Evolutionary conservation across 805 yeast genomes (phyloP).

Genomic region (Wickerhamomyces canadensis): DNA sequence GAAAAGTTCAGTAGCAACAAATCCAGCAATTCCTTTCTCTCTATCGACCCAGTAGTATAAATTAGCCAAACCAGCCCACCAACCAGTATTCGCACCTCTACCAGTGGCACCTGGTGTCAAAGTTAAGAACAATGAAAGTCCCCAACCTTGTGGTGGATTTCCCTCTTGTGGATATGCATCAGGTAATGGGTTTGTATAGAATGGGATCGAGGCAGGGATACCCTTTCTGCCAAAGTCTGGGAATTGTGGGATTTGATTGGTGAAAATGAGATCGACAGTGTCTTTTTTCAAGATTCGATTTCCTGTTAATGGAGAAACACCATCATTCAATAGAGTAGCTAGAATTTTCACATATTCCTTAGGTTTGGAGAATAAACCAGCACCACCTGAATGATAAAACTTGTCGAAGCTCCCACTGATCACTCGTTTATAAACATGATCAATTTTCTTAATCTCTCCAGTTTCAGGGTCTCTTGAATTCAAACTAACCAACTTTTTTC

Average conservation of each 20-base stretch:
- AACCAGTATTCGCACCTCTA: conserved; percentile 29
- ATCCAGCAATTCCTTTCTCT: conserved; percentile 34
- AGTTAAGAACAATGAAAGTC: conserved; percentile 26
- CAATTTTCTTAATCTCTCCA: conserved; percentile 8
- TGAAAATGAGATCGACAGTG: conserved; percentile 27
- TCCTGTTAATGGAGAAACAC: conserved; percentile 33
- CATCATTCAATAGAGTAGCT: conserved; percentile 35
- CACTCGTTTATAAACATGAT: conserved; percentile 9
- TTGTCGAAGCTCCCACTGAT: conserved; percentile 5
- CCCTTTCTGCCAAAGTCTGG: conserved; percentile 19
- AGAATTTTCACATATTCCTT: conserved; percentile 35
- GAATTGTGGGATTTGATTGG: conserved; percentile 28
- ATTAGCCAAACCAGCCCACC: conserved; percentile 38
- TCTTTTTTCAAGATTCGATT: conserved; percentile 25
- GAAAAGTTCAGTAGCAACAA: conserved; percentile 32
- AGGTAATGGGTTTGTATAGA: conserved; percentile 10
- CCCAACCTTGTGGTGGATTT: conserved; percentile 27
- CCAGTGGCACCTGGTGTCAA: conserved; percentile 29
- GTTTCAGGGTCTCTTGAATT: conserved; percentile 17
- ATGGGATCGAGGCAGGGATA: conserved; percentile 10
- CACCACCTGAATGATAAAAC: conserved; percentile 35
- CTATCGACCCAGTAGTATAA: conserved; percentile 37
- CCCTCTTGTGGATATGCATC: conserved; percentile 23
- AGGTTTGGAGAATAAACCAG: conserved; percentile 36
- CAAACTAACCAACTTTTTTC: conserved; percentile 19